Conservation (phyloP, 164 flowering plant species). For the Paratinospora sagittata region DNA sequence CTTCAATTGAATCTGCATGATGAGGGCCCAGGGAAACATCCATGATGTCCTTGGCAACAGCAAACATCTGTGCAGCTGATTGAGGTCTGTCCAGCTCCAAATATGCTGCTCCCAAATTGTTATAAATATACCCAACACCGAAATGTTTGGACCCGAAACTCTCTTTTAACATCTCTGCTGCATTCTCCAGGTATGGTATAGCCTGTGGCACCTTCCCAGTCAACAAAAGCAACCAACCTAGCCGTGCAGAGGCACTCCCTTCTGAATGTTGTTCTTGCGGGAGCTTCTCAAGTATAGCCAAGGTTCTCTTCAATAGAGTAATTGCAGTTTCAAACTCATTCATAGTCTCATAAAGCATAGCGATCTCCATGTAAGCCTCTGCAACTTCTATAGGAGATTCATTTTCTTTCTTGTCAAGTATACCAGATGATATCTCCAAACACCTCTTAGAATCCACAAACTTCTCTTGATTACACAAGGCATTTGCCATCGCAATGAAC, state of each 20-base stretch:
- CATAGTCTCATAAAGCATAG: conserved; percentile 70
- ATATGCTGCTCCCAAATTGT: conserved; percentile 91
- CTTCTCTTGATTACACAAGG: conserved; percentile 63
- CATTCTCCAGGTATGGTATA: conserved; percentile 83
- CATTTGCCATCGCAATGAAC: conserved; percentile 74
- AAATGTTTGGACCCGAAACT: conserved; percentile 86
- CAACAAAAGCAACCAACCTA: conserved; percentile 81
- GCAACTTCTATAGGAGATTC: conserved; percentile 51
- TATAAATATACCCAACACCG: conserved; percentile 87
- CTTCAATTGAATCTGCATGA: conserved; percentile 79
- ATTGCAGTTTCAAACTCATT: conserved; percentile 81
- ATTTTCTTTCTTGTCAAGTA: conserved; percentile 60
- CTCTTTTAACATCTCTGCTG: conserved; percentile 70
- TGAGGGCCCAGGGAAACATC: conserved; percentile 87
- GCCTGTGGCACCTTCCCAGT: conserved; percentile 78
- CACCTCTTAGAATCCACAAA: conserved; percentile 62
- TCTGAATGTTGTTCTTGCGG: conserved; percentile 82
- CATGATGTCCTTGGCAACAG: conserved; percentile 85
- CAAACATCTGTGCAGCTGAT: conserved; percentile 91
- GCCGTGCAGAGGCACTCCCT: conserved; percentile 69
- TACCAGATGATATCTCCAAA: conserved; percentile 62
- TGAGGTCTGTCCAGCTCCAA: conserved; percentile 82
- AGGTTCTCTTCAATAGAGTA: conserved; percentile 57
- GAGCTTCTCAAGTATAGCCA: conserved; percentile 59
- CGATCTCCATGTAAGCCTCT: conserved; percentile 75